phyloP scores from a whole-genome alignment of 192 early-diverging fungal species.

The Powellomyces hirtus region DNA sequence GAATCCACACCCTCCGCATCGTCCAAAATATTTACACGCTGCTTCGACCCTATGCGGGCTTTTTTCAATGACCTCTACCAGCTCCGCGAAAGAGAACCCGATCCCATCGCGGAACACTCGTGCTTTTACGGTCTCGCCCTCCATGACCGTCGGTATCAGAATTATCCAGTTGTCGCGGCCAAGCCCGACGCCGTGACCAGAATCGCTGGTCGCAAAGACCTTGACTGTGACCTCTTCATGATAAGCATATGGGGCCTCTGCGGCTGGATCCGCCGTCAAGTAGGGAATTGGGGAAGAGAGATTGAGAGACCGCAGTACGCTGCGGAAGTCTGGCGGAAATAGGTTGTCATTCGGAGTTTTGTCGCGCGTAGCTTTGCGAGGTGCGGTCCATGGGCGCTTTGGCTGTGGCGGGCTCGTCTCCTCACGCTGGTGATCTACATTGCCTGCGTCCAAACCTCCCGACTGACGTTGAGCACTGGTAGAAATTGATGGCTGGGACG shows the following conservation, averaged over 20 bases:
- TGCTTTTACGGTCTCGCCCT: slow-evolving; percentile 15
- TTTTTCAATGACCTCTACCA: slow-evolving; percentile 15
- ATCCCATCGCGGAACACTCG: slow-evolving; percentile 6
- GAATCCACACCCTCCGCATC: slow-evolving; percentile 62
- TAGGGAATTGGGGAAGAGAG: slow-evolving; percentile 3
- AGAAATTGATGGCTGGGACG: too few relatives aligned
- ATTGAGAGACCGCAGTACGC: background rate
- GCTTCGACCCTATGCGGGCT: slow-evolving; percentile 35
- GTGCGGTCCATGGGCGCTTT: background rate
- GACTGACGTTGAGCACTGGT: too few relatives aligned
- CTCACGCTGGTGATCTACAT: too few relatives aligned
- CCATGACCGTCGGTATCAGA: slow-evolving; percentile 23
- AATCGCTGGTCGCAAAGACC: slow-evolving; percentile 7
- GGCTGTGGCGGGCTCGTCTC: too few relatives aligned
- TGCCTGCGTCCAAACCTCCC: too few relatives aligned
- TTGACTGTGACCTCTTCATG: slow-evolving; percentile 9
- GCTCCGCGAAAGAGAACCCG: slow-evolving; percentile 29
- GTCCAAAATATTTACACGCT: slow-evolving; percentile 57
- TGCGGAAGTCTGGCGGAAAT: background rate
- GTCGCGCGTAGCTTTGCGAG: background rate
- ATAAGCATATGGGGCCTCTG: slow-evolving; percentile 5
- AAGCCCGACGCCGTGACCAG: slow-evolving; percentile 22
- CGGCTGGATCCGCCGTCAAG: background rate
- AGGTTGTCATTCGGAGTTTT: slow-evolving; percentile 6
- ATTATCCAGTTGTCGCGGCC: slow-evolving; percentile 23